These are phyloP conservation scores for Celoporthe dispersa DNA, from an alignment of 2,329 filamentous ascomycete species.

Conservation along the genomic window DNA sequence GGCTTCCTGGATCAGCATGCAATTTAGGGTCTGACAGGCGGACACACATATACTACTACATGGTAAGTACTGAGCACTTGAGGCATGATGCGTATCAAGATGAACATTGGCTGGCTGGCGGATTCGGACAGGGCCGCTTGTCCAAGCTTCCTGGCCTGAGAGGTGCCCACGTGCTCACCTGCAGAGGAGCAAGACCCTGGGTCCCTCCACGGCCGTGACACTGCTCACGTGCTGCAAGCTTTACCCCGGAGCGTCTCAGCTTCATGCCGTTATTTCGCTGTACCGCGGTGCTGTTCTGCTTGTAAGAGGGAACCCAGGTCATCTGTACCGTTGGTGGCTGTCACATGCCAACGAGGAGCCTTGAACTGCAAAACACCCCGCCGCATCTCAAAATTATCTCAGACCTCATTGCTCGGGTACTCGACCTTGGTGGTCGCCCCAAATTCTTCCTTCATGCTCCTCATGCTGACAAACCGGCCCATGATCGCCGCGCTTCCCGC, in stretches of 20 bases:
- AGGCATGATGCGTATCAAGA: conserved; percentile 13
- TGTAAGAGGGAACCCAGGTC: neutral
- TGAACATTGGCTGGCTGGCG: neutral
- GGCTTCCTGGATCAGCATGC: neutral
- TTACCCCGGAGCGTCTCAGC: neutral
- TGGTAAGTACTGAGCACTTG: neutral
- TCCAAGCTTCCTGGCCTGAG: conserved; percentile 18
- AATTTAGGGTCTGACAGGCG: neutral
- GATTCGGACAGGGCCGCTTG: neutral
- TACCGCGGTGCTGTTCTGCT: too few species aligned
- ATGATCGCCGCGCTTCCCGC: conserved; percentile 56
- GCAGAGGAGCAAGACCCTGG: neutral
- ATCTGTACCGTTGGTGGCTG: neutral
- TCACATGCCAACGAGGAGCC: conserved; percentile 6
- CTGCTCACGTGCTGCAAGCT: conserved; percentile 19
- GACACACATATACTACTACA: neutral
- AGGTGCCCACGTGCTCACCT: conserved; percentile 27
- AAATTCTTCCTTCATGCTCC: conserved; percentile 73
- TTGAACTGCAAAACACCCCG: neutral
- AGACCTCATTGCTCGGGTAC: conserved; percentile 75
- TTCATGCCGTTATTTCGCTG: neutral
- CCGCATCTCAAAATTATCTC: conserved; percentile 26
- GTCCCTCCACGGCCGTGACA: neutral
- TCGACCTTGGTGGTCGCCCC: conserved; percentile 62
- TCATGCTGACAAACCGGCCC: conserved; percentile 54